A percentile compares a stretch with the other conserved stretches of the same genome.
These are phyloP conservation scores for Daldinia grandis DNA, from an alignment of 495 filamentous ascomycete species.

Conservation along the genomic window DNA sequence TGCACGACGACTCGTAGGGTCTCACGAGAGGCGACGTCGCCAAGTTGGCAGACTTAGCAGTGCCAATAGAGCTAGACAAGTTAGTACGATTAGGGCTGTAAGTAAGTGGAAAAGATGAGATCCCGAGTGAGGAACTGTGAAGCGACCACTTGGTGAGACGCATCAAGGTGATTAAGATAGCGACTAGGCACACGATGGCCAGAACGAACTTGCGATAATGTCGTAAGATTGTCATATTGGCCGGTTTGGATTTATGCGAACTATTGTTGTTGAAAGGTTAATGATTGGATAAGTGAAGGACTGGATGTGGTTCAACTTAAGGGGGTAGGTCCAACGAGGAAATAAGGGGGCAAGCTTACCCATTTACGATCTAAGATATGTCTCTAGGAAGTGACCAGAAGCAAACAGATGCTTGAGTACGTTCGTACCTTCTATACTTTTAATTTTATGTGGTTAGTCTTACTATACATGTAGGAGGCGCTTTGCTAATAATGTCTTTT, in stretches of 20 bases:
- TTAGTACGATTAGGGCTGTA: conserved; percentile 33
- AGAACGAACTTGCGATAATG: conserved; percentile 29
- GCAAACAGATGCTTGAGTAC: no score
- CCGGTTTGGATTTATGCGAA: background rate
- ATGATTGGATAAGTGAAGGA: background rate
- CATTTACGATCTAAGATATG: no score
- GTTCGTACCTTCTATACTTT: no score
- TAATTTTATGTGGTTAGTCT: no score
- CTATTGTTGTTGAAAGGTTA: background rate
- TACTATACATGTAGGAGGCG: no score
- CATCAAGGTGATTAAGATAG: conserved; percentile 43
- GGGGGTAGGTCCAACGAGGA: no score
- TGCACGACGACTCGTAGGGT: conserved; percentile 41
- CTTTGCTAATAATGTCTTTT: no score
- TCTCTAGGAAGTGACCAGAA: no score
- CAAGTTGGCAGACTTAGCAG: background rate
- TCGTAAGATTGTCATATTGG: conserved; percentile 35
- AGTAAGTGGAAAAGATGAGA: conserved; percentile 24
- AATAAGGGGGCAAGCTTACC: no score
- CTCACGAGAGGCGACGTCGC: background rate
- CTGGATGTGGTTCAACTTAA: background rate
- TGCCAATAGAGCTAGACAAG: conserved; percentile 10
- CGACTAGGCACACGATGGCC: conserved; percentile 35
- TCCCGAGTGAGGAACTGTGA: conserved; percentile 6
- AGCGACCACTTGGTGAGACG: conserved; percentile 43